Evolutionary conservation across 1,284 basidiomycete species (phyloP), one percentile per base, ranked within the genome.

Genomic region (Exobasidium rhododendri): DNA sequence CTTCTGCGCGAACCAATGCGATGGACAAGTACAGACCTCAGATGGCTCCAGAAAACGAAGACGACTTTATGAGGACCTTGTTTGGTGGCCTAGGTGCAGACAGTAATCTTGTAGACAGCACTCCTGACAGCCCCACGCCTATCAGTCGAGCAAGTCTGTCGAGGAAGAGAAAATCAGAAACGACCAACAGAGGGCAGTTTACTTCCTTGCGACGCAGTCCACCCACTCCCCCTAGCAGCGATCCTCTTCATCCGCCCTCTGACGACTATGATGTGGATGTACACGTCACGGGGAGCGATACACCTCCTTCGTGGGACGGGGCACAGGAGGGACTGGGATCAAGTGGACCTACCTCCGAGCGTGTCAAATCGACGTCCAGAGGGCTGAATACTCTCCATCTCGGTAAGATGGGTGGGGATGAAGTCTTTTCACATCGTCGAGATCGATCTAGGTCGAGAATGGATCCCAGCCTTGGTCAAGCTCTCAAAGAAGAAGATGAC

Each of bases 31-130:
- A 69, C 51, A 56, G 71, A 10, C 70, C 71, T n/a, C 32, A 66
- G 3, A 66, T 70, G 40, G 74, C 61, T 60, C 64, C 68, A 20
- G 74, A 75, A 61, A 69, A 77, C 52, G 77, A 79, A 44, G 75
- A 73, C 29, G 77, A 77, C 65, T 79, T 79, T 56, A 79, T 79
- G 77, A 66, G 68, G 26, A 57, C 62, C 26, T 63, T 79, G 44
- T 68, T 79, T 60, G 74, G 70, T 52, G 73, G 71, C 24, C 69
- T 79, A 56, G n/a, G 56, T 62, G 35, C 35, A 40, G 46, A 59
- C 65, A 56, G 2, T 10, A 7, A 22, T 31, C 11, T 30, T 30
- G 13, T 24, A n/a, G 28, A 35, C 29, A 40, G 35, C 35, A 40
- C 17, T 40, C 22, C 22, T 4, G 52, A 55, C 4, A 55, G 32